Conservation (phyloP, 2,329 filamentous ascomycete genomes). For the Lojkania enalia region DNA sequence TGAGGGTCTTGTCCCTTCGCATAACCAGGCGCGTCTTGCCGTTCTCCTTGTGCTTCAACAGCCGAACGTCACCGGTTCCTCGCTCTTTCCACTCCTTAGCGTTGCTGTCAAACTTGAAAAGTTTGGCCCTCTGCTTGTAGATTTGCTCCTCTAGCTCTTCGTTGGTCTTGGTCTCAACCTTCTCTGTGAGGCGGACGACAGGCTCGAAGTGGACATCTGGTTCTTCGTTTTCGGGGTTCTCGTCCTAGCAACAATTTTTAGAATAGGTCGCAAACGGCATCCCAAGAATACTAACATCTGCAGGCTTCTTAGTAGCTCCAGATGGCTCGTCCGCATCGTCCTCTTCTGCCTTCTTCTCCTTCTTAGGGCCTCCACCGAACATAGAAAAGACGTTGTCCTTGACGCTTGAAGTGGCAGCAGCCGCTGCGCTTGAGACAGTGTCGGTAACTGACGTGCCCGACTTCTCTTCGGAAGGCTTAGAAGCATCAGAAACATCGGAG, state of each 20-base stretch:
- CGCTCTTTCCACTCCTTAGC: conserved; percentile 98
- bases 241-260: conserved; percentile 56
- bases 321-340: conserved; percentile 78
- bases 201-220: conserved; percentile 97
- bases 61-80: conserved; percentile 91
- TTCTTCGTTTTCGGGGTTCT: conserved; percentile 83
- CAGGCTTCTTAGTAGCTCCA: conserved; percentile 67
- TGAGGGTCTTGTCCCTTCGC: conserved; percentile 99
- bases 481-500: conserved; percentile 39
- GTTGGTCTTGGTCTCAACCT: conserved; percentile 96
- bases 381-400: conserved; percentile 83
- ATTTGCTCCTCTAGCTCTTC: conserved; percentile 96
- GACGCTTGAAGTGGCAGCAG: conserved; percentile 43
- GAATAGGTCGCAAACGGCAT: conserved; percentile 6
- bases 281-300: conserved; percentile 53
- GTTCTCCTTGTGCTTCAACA: conserved; percentile 99
- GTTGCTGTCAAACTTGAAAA: conserved; percentile 96
- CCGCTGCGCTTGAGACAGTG: conserved; percentile 44
- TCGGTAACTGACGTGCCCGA: conserved; percentile 40
- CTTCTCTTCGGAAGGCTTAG: conserved; percentile 58
- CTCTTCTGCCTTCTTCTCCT: conserved; percentile 83
- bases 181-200: conserved; percentile 93
- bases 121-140: conserved; percentile 99
- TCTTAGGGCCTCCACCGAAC: conserved; percentile 97
- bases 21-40: conserved; percentile 97